phyloP scores from a whole-genome alignment of 148 eudicot species.

The Rhododendron simsii region DNA sequence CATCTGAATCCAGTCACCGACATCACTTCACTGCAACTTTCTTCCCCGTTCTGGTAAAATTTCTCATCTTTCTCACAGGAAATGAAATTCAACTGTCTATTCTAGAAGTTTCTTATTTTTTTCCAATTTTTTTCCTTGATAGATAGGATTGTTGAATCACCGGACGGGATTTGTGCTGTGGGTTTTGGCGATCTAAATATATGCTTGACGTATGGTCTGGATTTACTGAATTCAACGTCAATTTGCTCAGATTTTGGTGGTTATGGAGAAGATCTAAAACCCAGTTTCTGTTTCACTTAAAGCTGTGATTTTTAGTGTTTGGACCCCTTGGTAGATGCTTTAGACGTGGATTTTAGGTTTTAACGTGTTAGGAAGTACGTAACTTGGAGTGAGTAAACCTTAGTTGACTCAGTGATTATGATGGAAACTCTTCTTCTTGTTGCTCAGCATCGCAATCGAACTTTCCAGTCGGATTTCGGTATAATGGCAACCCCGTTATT shows the following conservation, averaged over 20 bases:
- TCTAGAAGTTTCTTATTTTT: not conserved
- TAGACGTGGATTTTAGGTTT: constrained; percentile 5
- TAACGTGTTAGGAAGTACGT: constrained; percentile 7
- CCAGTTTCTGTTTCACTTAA: not conserved
- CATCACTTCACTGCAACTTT: not conserved
- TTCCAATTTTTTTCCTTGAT: not conserved
- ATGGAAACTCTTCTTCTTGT: constrained; percentile 74
- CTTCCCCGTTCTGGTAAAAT: not conserved
- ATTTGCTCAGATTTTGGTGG: constrained; percentile 43
- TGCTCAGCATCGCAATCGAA: constrained; percentile 53
- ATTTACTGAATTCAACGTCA: constrained; percentile 23
- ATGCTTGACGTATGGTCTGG: constrained; percentile 26
- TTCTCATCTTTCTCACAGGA: not conserved
- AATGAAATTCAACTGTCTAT: not conserved
- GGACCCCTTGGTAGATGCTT: constrained; percentile 11
- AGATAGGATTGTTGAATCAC: constrained; percentile 21
- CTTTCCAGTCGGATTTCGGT: constrained; percentile 59
- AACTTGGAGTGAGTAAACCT: not conserved
- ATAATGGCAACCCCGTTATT: constrained; percentile 47
- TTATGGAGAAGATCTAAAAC: constrained; percentile 46
- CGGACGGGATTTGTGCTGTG: constrained; percentile 4
- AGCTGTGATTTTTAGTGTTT: constrained; percentile 3
- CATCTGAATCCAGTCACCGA: not conserved
- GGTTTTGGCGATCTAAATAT: not conserved
- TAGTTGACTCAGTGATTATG: constrained; percentile 5